A percentile compares a stretch with the other conserved stretches of the same genome.
These are phyloP conservation scores for Neocucurbitaria cava DNA, from an alignment of 2,329 filamentous ascomycete species.

Conservation along the genomic window DNA sequence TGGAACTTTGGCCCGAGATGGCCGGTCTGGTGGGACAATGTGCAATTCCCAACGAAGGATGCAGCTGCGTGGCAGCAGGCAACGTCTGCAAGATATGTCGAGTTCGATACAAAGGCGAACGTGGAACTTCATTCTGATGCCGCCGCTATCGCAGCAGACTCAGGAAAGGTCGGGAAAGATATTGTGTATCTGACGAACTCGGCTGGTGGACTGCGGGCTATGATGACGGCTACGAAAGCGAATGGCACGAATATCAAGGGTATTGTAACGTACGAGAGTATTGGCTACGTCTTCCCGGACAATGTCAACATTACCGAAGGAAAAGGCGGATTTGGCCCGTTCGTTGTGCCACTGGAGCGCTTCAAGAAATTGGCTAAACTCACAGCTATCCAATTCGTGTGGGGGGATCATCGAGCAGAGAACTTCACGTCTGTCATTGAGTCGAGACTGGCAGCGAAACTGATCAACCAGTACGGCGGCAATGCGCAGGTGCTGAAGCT, in stretches of 20 bases:
- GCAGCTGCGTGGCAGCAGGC: constrained; percentile 29
- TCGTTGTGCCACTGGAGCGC: constrained; percentile 25
- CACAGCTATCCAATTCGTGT: constrained; percentile 28
- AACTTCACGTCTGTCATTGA: constrained; percentile 20
- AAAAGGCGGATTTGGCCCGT: constrained; percentile 27
- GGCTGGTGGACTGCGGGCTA: constrained; percentile 27
- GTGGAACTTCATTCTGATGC: constrained; percentile 29
- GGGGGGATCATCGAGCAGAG: constrained; percentile 33
- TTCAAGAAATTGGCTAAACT: constrained; percentile 34
- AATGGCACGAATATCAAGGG: constrained; percentile 34
- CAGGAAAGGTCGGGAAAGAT: constrained; percentile 23
- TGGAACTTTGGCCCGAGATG: constrained; percentile 33
- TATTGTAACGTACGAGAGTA: constrained; percentile 34
- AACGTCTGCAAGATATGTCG: constrained; percentile 31
- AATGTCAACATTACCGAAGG: constrained; percentile 31
- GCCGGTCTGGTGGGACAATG: constrained; percentile 27
- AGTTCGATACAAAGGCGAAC: constrained; percentile 29
- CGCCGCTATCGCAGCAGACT: constrained; percentile 33
- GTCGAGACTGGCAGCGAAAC: constrained; percentile 18
- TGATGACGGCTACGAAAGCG: constrained; percentile 28
- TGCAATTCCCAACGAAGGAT: constrained; percentile 29
- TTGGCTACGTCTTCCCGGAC: constrained; percentile 35
- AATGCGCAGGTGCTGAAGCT: constrained; percentile 33
- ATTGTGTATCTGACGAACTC: constrained; percentile 37
- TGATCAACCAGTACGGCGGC: constrained; percentile 35